Percentiles rank a stretch among this genome's conserved stretches.
phyloP scores from a whole-genome alignment of 116 monocot species.

The Phalaenopsis hybrid region DNA sequence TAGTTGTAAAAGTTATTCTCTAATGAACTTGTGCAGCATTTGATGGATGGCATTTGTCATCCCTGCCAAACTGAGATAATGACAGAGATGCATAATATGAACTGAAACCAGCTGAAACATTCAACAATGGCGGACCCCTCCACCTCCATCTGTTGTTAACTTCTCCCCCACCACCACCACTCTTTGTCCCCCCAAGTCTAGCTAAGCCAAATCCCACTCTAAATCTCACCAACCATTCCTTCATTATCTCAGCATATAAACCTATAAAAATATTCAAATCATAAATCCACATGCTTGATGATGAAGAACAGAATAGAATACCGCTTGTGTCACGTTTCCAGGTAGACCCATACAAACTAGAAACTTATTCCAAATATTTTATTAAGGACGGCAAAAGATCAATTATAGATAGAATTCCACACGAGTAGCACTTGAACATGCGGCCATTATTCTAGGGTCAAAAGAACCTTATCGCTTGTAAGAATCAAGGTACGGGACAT shows the following conservation, averaged over 20 bases:
- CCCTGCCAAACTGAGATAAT: neutral
- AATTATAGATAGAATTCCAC: too few species aligned
- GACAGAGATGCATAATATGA: neutral
- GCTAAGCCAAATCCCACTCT: neutral
- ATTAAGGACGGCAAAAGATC: too few species aligned
- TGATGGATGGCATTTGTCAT: neutral
- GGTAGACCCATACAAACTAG: too few species aligned
- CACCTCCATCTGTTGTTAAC: neutral
- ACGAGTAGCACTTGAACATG: too few species aligned
- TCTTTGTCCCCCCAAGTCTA: slow-evolving; percentile 7
- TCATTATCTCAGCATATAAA: neutral
- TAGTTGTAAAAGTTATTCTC: too few species aligned
- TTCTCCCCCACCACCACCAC: slow-evolving; percentile 6
- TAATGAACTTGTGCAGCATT: too few species aligned
- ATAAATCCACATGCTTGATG: neutral
- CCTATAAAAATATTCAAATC: neutral
- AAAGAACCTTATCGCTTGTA: too few species aligned
- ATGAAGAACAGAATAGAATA: neutral
- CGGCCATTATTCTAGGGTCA: too few species aligned
- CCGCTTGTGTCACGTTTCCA: too few species aligned
- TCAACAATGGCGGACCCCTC: slow-evolving; percentile 1
- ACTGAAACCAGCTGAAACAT: neutral
- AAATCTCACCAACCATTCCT: neutral
- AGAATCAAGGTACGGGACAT: too few species aligned
- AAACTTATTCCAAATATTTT: too few species aligned